phyloP scores from a whole-genome alignment of 75 land plant species.

The Cryptomeria japonica region DNA sequence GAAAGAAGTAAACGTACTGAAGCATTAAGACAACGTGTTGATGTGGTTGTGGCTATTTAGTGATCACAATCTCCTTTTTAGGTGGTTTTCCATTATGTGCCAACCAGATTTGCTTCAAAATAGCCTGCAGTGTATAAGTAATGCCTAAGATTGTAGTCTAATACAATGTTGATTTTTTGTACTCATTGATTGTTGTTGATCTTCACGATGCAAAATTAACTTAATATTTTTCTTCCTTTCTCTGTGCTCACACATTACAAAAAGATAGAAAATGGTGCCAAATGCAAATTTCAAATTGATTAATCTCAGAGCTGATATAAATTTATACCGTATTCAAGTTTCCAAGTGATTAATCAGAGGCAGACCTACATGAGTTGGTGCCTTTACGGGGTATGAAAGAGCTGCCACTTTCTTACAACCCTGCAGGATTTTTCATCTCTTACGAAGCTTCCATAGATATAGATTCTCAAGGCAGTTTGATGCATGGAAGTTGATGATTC shows the following conservation, averaged over 20 bases:
- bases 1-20: constrained; percentile 87
- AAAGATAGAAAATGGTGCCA: not conserved
- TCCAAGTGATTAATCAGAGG: not conserved
- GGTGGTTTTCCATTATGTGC: not conserved
- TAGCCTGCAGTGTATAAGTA: not conserved
- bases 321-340: not conserved
- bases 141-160: constrained; percentile 1
- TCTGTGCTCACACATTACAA: not conserved
- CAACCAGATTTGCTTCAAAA: not conserved
- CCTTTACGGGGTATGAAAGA: not conserved
- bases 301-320: not conserved
- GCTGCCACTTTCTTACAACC: not conserved
- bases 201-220: not conserved
- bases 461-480: not conserved
- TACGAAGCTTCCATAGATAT: not conserved
- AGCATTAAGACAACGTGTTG: constrained; percentile 60
- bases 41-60: constrained; percentile 31
- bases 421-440: not conserved
- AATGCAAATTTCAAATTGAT: not conserved
- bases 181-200: not conserved
- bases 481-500: not conserved
- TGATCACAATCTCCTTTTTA: not conserved
- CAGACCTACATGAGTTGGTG: not conserved
- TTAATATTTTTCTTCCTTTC: not conserved
- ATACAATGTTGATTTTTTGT: not conserved